Evolutionary conservation across 257 asterid species (phyloP).

Genomic region (Nemophila menziesii): DNA sequence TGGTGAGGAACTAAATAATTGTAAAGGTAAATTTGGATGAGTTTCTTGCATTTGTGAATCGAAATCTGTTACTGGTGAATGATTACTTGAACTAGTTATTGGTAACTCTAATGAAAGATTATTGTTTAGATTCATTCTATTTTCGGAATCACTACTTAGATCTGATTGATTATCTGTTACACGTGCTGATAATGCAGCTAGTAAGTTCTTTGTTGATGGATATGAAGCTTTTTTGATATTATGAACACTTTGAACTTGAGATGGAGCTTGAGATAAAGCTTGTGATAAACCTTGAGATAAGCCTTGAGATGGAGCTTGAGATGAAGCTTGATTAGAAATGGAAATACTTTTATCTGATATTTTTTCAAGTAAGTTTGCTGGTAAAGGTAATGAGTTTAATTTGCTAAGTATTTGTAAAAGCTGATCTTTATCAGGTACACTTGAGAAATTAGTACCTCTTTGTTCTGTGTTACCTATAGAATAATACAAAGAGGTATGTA

Average conservation of each 20-base stretch:
- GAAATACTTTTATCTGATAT: conserved; percentile 19
- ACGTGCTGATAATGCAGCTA: conserved; percentile 53
- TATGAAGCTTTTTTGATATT: conserved; percentile 28
- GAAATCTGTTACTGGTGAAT: conserved; percentile 43
- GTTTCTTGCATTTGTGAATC: conserved; percentile 33
- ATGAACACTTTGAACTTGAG: conserved; percentile 24
- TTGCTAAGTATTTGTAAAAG: conserved; percentile 52
- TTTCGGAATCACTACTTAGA: conserved; percentile 55
- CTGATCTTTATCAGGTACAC: conserved; percentile 45
- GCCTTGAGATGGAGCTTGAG: too few relatives aligned
- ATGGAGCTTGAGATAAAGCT: conserved; percentile 17
- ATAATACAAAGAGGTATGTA: conserved; percentile 3
- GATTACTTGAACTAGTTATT: conserved; percentile 43
- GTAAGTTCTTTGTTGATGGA: conserved; percentile 65
- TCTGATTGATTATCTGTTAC: conserved; percentile 34
- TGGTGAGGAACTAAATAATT: conserved; percentile 53
- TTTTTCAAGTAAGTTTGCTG: conserved; percentile 34
- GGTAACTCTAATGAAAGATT: conserved; percentile 24
- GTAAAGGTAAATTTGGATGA: conserved; percentile 33
- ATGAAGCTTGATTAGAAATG: conserved; percentile 16
- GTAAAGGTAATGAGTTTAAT: conserved; percentile 56
- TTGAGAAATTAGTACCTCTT: conserved; percentile 22
- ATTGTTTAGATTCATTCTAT: conserved; percentile 38
- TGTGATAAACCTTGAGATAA: too few relatives aligned
- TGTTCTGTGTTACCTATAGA: conserved; percentile 40